Base-by-base conservation (phyloP, 768 basidiomycete genomes). In the Pisolithus tinctorius region DNA sequence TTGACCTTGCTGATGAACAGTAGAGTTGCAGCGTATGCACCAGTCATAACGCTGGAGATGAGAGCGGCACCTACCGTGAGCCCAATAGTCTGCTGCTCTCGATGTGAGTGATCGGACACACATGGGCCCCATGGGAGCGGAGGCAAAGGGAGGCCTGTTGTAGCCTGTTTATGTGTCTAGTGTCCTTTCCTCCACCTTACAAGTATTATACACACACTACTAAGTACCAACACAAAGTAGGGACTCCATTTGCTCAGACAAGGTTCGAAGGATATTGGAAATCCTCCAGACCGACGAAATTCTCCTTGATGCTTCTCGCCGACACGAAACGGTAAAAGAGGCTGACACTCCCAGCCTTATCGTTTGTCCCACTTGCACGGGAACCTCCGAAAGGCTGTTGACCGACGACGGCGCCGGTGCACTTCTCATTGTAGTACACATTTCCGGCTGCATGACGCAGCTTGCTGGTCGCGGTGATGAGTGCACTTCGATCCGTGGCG, bases 331-430 rank as follows among this genome's bases (percentile, higher is more conserved):
- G 77, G 69, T 82, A 83, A 71, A 81, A 85, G 61, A 86, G 80
- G 45, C 69, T 74, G 55, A 90, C 81, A 55, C 88, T 91, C 23
- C 88, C 96, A 1, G 94, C 93, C 73, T 98, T 99, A 70, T 98
- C 96, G 74, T 98, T 98, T 55, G 95, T 99, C 27, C 96, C 95
- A 63, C 88, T 91, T 30, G 79, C 88, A 36, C 94, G 82, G 2
- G 83, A 90, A 29, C 96, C 96, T 45, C 96, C 96, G 64, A 99
- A 99, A 10, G 96, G 95, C 70, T 99, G 94, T 67, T 97, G 94
- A 8, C 93, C 95, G 34, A 98, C 93, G 45, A 91, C 89, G n/a
- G 93, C 93, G 30, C 93, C 93, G 1, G 95, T 99, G 70, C 93
- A 98, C 69, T 95, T 94, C 60, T 97, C 94, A 69, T 97, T 97